A percentile compares a stretch with the other conserved stretches of the same genome.
Conservation (phyloP, 192 early-diverging fungal genomes). For the Coemansia biformis region DNA sequence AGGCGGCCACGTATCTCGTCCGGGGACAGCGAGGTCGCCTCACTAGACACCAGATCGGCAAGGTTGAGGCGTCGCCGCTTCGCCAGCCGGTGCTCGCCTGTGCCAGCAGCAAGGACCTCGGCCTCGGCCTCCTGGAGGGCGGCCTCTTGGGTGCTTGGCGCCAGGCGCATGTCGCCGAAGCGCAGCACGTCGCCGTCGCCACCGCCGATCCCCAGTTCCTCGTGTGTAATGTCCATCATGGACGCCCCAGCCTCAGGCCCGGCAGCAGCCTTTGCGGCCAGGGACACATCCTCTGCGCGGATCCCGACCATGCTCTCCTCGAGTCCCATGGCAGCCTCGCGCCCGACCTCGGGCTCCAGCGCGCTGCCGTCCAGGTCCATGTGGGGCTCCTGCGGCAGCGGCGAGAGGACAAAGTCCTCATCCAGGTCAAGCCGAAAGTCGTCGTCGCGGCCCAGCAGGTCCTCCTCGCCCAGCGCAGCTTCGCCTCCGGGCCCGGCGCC, state of each 20-base stretch:
- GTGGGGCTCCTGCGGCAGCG: conserved; percentile 23
- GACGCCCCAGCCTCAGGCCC: conserved; percentile 7
- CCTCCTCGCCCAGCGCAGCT: conserved; percentile 44
- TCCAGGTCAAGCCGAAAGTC: conserved; percentile 53
- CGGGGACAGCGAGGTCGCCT: conserved; percentile 31
- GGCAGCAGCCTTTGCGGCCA: conserved; percentile 25
- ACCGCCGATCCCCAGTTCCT: conserved; percentile 19
- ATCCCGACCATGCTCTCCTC: conserved; percentile 38
- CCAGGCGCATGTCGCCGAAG: conserved; percentile 24
- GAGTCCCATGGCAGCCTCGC: conserved; percentile 50
- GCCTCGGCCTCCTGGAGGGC: conserved; percentile 47
- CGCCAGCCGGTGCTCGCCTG: conserved; percentile 12
- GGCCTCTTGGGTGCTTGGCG: conserved; percentile 35
- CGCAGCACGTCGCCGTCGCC: conserved; percentile 20
- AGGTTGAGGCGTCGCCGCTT: conserved; percentile 44
- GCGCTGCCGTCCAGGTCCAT: conserved; percentile 26
- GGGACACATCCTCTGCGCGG: conserved; percentile 27
- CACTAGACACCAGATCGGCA: conserved; percentile 39
- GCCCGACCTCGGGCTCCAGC: conserved; percentile 55
- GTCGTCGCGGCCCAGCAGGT: conserved; percentile 53
- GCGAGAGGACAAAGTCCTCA: conserved; percentile 43
- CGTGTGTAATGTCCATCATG: conserved; percentile 25
- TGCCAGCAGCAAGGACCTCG: conserved; percentile 16
- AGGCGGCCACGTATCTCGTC: conserved; percentile 35
- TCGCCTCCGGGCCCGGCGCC: conserved; percentile 19